phyloP scores from a whole-genome alignment of 2,329 filamentous ascomycete species.

The Trichophyton simii region DNA sequence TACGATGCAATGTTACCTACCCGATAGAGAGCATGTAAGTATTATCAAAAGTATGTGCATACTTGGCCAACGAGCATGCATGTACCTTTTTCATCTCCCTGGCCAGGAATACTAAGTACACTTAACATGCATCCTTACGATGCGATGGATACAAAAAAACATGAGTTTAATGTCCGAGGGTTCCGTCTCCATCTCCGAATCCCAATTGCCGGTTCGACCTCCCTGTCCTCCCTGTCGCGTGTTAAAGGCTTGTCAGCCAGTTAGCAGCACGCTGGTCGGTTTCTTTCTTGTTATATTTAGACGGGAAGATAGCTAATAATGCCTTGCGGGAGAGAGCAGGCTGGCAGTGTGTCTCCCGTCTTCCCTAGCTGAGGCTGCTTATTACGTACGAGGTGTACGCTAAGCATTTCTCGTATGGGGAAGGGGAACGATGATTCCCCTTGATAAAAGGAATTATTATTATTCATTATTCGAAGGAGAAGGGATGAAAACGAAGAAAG shows the following conservation, averaged over 20 bases:
- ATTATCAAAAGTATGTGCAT: neutral
- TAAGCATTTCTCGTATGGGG: slow-evolving; percentile 4
- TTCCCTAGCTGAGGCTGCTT: neutral
- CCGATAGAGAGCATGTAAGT: neutral
- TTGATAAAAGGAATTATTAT: slow-evolving; percentile 3
- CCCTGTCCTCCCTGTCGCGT: neutral
- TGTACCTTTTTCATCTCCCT: too few species aligned
- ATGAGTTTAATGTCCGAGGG: neutral
- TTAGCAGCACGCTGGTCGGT: too few species aligned
- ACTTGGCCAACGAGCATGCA: neutral
- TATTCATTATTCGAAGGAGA: neutral
- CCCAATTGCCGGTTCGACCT: neutral
- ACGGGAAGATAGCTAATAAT: neutral
- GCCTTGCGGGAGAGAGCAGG: neutral
- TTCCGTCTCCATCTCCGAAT: neutral
- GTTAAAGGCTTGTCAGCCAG: neutral
- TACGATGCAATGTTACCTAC: neutral
- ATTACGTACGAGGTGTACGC: neutral
- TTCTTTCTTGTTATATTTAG: too few species aligned
- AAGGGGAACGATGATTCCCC: slow-evolving; percentile 1
- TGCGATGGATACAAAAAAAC: too few species aligned
- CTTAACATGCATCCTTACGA: too few species aligned
- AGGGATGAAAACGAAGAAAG: neutral
- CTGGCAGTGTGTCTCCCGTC: neutral
- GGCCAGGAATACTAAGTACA: too few species aligned